Evolutionary conservation across 768 basidiomycete genomes (phyloP), one percentile per base, ranked within the genome.

Genomic region (Calocybe cyanea): DNA sequence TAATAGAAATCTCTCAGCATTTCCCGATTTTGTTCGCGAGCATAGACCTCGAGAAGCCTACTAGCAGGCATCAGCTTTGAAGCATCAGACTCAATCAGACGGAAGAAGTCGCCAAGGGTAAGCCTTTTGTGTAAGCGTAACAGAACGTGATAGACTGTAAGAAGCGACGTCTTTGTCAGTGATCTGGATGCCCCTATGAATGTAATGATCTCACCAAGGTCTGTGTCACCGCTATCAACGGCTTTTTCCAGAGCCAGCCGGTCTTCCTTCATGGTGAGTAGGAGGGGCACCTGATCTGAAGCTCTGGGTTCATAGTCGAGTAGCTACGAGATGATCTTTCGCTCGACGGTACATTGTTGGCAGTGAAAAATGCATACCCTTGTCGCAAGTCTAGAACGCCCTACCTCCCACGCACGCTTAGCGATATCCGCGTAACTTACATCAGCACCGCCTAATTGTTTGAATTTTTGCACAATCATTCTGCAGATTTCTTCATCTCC

Each of bases 1-100:
- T 95, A 99, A 64, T 93, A 98, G 66, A 94, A 98, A 61, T 99
- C 93, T 13, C 92, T 75, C 6, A 98, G 69, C 81, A 98, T 87
- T 52, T 91, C 90, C 41, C 87, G 73, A 60, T 95, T 88, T 57
- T 92, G 92, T 61, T 93, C 89, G 31, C 87, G 71, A 0, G 90
- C 92, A 60, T 94, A 95, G 0, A 94, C 90, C 61, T 95, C 88
- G 36, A 95, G 73, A 3, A 96, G 67, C 48, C 75, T 82, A 52
- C 82, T 82, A 0, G 91, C 92, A n/a, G 78, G 81, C 2, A 75
- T 77, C 7, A 95, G 76, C 34, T 70, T 66, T 28, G 82, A 73
- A 2, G 92, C 91, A 10, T 91, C 89, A 41, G 94, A 92, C 65
- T 98, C 93, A 38, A 99, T 82, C 18, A 97, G 73, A 14, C 85